phyloP scores from a whole-genome alignment of 2,329 filamentous ascomycete species.

The Clonostachys byssicola region DNA sequence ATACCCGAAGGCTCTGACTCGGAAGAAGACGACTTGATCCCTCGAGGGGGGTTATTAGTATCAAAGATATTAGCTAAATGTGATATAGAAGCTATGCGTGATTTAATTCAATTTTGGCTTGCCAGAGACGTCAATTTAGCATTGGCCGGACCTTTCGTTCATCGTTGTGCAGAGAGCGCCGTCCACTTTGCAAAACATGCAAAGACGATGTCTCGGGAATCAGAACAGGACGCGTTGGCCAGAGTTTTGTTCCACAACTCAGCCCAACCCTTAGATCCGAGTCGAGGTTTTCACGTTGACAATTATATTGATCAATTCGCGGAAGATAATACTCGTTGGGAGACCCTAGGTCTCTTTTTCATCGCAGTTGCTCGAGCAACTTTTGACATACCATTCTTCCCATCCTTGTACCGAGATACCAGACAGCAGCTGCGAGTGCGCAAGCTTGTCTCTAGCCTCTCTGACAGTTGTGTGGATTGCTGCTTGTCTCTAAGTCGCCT shows the following conservation, averaged over 20 bases:
- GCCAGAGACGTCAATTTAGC: constrained; percentile 1
- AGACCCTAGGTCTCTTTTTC: constrained; percentile 15
- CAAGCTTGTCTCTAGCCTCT: constrained; percentile 8
- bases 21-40: background rate
- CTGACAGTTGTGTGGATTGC: constrained; percentile 13
- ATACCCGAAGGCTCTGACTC: constrained; percentile 1
- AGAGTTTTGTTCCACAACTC: constrained; percentile 1
- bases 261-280: constrained; percentile 1
- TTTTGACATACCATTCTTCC: constrained; percentile 5
- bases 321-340: constrained; percentile 8
- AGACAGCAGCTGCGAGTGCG: constrained; percentile 6
- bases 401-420: constrained; percentile 6
- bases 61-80: background rate
- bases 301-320: too few relatives aligned
- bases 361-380: constrained; percentile 13
- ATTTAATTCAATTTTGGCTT: too few relatives aligned
- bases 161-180: background rate
- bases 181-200: too few relatives aligned
- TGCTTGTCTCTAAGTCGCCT: constrained; percentile 18
- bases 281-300: too few relatives aligned
- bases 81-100: constrained; percentile 1
- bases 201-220: constrained; percentile 1
- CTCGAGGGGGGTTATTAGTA: background rate
- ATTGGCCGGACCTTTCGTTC: constrained; percentile 2
- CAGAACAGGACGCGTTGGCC: constrained; percentile 2